These are phyloP conservation scores for Spergularia bocconei DNA, from an alignment of 148 eudicot species.

Conservation along the genomic window DNA sequence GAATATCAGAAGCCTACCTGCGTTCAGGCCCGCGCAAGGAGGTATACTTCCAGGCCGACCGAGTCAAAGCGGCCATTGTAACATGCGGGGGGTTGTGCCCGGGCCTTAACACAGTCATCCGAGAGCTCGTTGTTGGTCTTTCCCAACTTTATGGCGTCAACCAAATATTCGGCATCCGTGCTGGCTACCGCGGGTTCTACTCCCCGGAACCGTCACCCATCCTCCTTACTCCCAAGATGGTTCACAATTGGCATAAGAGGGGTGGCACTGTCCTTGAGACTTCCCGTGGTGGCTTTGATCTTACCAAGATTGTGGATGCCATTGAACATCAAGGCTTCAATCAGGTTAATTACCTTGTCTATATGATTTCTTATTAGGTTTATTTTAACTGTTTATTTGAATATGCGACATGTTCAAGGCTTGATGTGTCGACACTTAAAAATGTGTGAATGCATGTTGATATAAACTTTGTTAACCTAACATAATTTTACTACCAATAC, in stretches of 20 bases:
- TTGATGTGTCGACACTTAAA: no score
- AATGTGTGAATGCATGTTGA: no score
- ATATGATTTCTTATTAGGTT: no score
- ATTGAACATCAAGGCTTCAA: conserved; percentile 51
- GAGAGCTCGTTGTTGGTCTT: conserved; percentile 83
- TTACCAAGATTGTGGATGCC: conserved; percentile 46
- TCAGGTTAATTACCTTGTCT: conserved; percentile 34
- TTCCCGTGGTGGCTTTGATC: conserved; percentile 76
- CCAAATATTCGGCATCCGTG: conserved; percentile 43
- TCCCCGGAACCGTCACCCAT: conserved; percentile 31
- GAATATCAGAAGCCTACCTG: conserved; percentile 34
- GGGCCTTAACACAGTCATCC: conserved; percentile 70
- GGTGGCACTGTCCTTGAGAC: conserved; percentile 72
- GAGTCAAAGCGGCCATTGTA: conserved; percentile 64
- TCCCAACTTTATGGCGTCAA: conserved; percentile 64
- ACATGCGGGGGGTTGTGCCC: conserved; percentile 85
- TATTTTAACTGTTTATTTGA: no score
- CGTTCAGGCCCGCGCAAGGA: conserved; percentile 61
- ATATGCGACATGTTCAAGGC: no score
- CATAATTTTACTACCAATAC: no score
- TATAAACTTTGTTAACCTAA: no score
- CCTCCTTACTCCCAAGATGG: conserved; percentile 46
- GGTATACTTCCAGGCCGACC: conserved; percentile 32
- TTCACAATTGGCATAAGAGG: conserved; percentile 57
- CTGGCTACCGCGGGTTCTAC: conserved; percentile 69